A percentile compares a stretch with the other conserved stretches of the same genome.
Evolutionary conservation across 768 basidiomycete species (phyloP).

Genomic region (Auricularia cornea): DNA sequence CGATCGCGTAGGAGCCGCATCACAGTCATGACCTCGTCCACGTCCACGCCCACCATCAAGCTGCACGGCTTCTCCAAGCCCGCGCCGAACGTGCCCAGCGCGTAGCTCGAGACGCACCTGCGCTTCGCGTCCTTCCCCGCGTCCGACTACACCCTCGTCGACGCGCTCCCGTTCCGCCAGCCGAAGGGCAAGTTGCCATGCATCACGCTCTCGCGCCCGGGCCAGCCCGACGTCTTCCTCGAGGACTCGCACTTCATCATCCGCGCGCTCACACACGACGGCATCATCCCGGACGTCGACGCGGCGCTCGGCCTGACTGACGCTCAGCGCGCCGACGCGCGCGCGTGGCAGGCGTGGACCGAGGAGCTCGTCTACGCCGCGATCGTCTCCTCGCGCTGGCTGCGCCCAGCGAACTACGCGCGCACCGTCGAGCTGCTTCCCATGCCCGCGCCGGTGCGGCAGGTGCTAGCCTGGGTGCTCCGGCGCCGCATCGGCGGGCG

Average conservation of each 20-base stretch:
- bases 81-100: conserved; percentile 12
- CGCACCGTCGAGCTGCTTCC: conserved; percentile 7
- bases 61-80: conserved; percentile 20
- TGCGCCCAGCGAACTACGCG: conserved; percentile 19
- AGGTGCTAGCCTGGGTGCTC: conserved; percentile 17
- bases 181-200: conserved; percentile 29
- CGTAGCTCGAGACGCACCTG: conserved; percentile 25
- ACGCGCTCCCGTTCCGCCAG: conserved; percentile 17
- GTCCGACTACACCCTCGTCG: conserved; percentile 21
- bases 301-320: conserved; percentile 14
- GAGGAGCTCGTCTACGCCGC: conserved; percentile 24
- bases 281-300: conserved; percentile 21
- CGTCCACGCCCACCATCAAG: neutral
- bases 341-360: conserved; percentile 26
- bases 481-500: conserved; percentile 11
- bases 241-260: conserved; percentile 28
- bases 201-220: conserved; percentile 18
- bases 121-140: conserved; percentile 12
- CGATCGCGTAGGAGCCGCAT: too few relatives aligned
- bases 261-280: conserved; percentile 19
- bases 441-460: conserved; percentile 14
- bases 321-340: conserved; percentile 23
- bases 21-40: too few relatives aligned
- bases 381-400: conserved; percentile 24
- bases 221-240: neutral